Conservation (phyloP, 371 early-diverging fungal species). For the Actinomucor elegans region DNA sequence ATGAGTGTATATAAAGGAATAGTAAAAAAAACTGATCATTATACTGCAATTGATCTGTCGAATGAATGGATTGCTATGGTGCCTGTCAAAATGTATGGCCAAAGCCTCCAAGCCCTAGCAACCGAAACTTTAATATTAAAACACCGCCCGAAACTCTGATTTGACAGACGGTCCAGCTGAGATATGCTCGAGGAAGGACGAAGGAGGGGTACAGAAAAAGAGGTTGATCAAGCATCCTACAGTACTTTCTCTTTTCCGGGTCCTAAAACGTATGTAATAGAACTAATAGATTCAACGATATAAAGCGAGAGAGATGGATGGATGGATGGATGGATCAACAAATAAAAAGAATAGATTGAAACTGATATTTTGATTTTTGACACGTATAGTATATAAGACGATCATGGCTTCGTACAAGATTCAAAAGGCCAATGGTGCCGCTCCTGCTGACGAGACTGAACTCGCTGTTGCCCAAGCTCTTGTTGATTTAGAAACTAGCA, state of each 20-base stretch:
- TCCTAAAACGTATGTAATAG: conserved; percentile 18
- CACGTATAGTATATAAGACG: conserved; percentile 4
- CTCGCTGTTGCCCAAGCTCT: conserved; percentile 92
- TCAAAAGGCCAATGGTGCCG: conserved; percentile 75
- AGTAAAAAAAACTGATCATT: no score
- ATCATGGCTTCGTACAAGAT: conserved; percentile 60
- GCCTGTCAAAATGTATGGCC: no score
- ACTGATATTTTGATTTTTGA: background rate
- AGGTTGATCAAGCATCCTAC: conserved; percentile 1
- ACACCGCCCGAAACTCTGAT: background rate
- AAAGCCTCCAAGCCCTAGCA: no score
- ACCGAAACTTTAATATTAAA: no score
- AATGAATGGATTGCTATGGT: no score
- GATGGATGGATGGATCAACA: conserved; percentile 10
- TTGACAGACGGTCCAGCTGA: background rate
- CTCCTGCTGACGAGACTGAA: conserved; percentile 84
- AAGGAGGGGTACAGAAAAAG: conserved; percentile 1
- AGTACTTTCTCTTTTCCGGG: conserved; percentile 28
- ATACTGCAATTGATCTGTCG: no score
- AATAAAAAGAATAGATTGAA: background rate
- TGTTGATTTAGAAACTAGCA: conserved; percentile 90
- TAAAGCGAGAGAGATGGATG: conserved; percentile 6
- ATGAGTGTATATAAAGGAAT: no score
- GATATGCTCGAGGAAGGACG: no score
- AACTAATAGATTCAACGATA: conserved; percentile 1